Evolutionary conservation across 2,329 filamentous ascomycete genomes (phyloP).

Genomic region (Penicillium sp.): DNA sequence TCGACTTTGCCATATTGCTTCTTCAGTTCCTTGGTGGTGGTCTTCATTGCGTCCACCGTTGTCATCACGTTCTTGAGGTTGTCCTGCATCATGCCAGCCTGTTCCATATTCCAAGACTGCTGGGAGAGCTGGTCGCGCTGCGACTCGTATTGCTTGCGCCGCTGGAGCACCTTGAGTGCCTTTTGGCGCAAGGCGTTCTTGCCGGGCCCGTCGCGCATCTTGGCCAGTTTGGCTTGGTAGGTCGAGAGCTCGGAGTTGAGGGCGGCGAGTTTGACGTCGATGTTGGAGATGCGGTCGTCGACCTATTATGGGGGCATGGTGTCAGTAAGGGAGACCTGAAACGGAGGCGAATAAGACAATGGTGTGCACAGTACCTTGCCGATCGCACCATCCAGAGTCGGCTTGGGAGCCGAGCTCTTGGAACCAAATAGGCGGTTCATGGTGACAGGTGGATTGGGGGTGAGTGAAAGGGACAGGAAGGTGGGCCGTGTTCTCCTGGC

Average conservation of each 20-base stretch:
- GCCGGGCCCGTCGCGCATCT: constrained; percentile 93
- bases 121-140: constrained; percentile 91
- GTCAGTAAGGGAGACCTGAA: not conserved
- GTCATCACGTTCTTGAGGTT: constrained; percentile 99
- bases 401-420: constrained; percentile 82
- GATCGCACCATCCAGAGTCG: constrained; percentile 80
- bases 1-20: constrained; percentile 97
- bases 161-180: constrained; percentile 88
- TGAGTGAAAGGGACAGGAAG: constrained; percentile 1
- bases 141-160: constrained; percentile 88
- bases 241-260: constrained; percentile 85
- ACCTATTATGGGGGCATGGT: constrained; percentile 48
- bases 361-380: constrained; percentile 73
- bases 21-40: constrained; percentile 85
- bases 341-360: constrained; percentile 13
- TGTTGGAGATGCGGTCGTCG: constrained; percentile 75
- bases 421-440: constrained; percentile 98
- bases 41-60: constrained; percentile 96
- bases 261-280: constrained; percentile 92
- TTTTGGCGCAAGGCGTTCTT: constrained; percentile 92
- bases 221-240: constrained; percentile 81
- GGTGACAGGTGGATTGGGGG: constrained; percentile 29
- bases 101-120: constrained; percentile 99
- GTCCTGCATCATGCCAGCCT: constrained; percentile 97
- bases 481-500: constrained; percentile 2